Percentiles rank a stretch among this genome's conserved stretches.
Conservation (phyloP, 768 basidiomycete genomes). For the Calocybe cyanea region DNA sequence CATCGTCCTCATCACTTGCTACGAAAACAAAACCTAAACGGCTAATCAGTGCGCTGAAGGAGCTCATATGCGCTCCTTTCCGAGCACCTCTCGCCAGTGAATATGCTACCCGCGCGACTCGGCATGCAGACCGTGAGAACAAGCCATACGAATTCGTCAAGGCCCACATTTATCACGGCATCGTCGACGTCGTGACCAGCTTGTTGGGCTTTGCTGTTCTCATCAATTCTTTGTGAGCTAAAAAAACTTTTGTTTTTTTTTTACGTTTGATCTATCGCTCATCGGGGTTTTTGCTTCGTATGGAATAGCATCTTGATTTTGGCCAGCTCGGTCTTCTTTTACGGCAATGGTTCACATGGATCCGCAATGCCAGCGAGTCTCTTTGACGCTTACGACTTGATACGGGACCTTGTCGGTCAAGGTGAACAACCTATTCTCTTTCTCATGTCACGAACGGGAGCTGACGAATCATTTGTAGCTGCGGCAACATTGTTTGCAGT, state of each 20-base stretch:
- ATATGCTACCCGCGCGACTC: constrained; percentile 31
- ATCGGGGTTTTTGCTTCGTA: not conserved
- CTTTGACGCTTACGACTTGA: not conserved
- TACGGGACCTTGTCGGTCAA: not conserved
- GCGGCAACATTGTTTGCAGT: constrained; percentile 88
- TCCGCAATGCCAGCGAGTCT: constrained; percentile 56
- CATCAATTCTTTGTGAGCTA: constrained; percentile 75
- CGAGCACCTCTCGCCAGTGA: constrained; percentile 31
- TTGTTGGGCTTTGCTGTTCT: constrained; percentile 82
- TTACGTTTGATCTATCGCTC: not conserved
- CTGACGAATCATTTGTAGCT: constrained; percentile 34
- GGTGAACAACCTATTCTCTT: too few relatives aligned
- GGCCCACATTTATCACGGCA: constrained; percentile 63
- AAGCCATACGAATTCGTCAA: constrained; percentile 50
- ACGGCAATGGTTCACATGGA: constrained; percentile 27
- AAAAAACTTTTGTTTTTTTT: constrained; percentile 5
- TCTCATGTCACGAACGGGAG: too few relatives aligned
- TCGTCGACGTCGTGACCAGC: constrained; percentile 61
- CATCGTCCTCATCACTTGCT: not conserved
- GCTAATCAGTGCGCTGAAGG: constrained; percentile 17
- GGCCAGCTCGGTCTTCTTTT: constrained; percentile 78
- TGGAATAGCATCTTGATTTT: constrained; percentile 69
- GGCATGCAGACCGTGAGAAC: constrained; percentile 55
- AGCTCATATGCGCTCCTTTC: constrained; percentile 30
- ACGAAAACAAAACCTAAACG: constrained; percentile 5